Percentiles rank a stretch among this genome's conserved stretches.
These are phyloP conservation scores for Penicillium chermesinum DNA, from an alignment of 495 filamentous ascomycete species.

Conservation along the genomic window DNA sequence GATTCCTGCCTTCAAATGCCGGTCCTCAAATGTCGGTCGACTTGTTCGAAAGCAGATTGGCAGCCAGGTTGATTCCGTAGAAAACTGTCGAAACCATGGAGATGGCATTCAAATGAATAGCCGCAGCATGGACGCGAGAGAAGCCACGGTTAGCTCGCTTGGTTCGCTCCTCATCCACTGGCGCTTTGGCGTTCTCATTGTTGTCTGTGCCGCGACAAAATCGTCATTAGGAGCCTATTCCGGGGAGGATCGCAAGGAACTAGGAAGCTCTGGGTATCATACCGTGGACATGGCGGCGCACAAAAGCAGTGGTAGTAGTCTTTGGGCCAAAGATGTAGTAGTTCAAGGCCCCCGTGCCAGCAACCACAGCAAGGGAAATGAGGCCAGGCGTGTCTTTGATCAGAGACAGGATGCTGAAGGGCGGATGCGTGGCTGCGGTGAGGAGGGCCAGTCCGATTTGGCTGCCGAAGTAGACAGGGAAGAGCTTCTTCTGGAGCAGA, in stretches of 20 bases:
- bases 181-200: conserved; percentile 8
- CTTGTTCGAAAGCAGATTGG: conserved; percentile 8
- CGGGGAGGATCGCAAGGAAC: too few relatives aligned
- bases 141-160: conserved; percentile 40
- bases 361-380: conserved; percentile 37
- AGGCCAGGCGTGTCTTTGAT: conserved; percentile 23
- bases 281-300: conserved; percentile 43
- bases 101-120: conserved; percentile 51
- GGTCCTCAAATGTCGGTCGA: too few relatives aligned
- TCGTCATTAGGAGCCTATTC: too few relatives aligned
- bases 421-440: conserved; percentile 42
- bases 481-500: conserved; percentile 46
- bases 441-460: conserved; percentile 42
- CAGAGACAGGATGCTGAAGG: conserved; percentile 36
- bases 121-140: conserved; percentile 48
- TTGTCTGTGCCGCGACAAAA: conserved; percentile 6
- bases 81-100: conserved; percentile 44
- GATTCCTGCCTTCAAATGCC: too few relatives aligned
- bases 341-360: conserved; percentile 41
- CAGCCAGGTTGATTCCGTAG: conserved; percentile 46
- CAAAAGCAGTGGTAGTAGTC: conserved; percentile 39
- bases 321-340: conserved; percentile 41
- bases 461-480: conserved; percentile 48
- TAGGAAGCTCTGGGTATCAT: not conserved
- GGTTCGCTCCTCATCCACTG: conserved; percentile 27